Evolutionary conservation across 768 basidiomycete genomes (phyloP).

Genomic region (Agrocybe pediades): DNA sequence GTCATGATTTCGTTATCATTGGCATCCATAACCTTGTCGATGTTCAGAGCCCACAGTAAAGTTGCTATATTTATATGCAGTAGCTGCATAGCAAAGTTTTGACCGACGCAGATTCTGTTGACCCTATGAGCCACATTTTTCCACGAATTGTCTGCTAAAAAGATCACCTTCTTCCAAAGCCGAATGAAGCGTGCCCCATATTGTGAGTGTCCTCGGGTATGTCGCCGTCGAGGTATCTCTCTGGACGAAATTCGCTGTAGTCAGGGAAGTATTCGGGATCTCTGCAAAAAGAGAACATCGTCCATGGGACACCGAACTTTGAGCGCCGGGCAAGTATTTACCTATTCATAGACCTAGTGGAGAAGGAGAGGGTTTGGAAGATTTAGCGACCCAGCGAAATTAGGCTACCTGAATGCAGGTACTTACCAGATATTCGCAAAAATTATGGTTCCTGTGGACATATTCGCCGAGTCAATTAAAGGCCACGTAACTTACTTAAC

Average conservation of each 20-base stretch:
- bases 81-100: too few species aligned
- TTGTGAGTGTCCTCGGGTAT: constrained; percentile 7
- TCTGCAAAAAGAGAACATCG: background rate
- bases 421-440: constrained; percentile 5
- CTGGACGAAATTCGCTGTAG: constrained; percentile 8
- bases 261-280: constrained; percentile 4
- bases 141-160: too few species aligned
- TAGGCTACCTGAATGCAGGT: too few species aligned
- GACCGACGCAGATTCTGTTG: too few species aligned
- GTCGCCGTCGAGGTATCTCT: constrained; percentile 2
- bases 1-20: too few species aligned
- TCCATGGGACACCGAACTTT: background rate
- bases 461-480: background rate
- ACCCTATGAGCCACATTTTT: too few species aligned
- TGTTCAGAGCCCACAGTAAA: too few species aligned
- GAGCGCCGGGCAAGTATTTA: background rate
- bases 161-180: constrained; percentile 25
- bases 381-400: background rate
- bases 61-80: too few species aligned
- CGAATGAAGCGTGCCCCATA: constrained; percentile 25
- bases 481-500: too few species aligned
- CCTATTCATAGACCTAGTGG: constrained; percentile 4
- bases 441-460: background rate
- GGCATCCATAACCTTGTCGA: too few species aligned
- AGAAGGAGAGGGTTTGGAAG: background rate